Conservation (phyloP, 345 rosid genomes). For the Cardamine occulta region DNA sequence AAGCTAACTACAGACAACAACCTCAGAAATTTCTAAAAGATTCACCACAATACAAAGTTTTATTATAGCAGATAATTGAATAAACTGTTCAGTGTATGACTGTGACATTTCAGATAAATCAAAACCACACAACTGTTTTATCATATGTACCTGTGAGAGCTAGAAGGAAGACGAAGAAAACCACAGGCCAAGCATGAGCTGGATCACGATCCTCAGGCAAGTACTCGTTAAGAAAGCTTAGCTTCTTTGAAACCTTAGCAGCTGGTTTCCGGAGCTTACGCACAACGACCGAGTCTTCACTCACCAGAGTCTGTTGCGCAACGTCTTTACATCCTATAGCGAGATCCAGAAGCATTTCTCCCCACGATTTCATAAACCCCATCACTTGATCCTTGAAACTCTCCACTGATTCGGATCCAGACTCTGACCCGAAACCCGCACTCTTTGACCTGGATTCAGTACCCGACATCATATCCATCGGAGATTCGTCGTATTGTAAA, state of each 20-base stretch:
- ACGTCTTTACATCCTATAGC: constrained; percentile 79
- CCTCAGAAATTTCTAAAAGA: background rate
- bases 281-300: constrained; percentile 72
- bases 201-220: constrained; percentile 99
- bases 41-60: background rate
- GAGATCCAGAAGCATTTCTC: constrained; percentile 80
- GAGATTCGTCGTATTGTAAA: constrained; percentile 51
- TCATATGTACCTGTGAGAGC: constrained; percentile 69
- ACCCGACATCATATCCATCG: constrained; percentile 40
- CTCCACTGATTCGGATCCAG: constrained; percentile 51
- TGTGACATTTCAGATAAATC: constrained; percentile 14
- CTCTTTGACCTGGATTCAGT: constrained; percentile 35
- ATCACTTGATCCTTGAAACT: constrained; percentile 66
- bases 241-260: constrained; percentile 59
- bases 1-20: constrained; percentile 1
- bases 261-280: constrained; percentile 73
- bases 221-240: constrained; percentile 78
- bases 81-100: constrained; percentile 1
- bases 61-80: background rate
- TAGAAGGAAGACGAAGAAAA: constrained; percentile 66
- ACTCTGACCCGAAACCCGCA: constrained; percentile 31
- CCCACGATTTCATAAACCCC: constrained; percentile 87
- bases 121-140: background rate
- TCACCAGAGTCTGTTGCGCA: constrained; percentile 61
- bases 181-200: constrained; percentile 79